phyloP scores from a whole-genome alignment of 306 rosid genomes.

The Amphicarpaea edgeworthii region DNA sequence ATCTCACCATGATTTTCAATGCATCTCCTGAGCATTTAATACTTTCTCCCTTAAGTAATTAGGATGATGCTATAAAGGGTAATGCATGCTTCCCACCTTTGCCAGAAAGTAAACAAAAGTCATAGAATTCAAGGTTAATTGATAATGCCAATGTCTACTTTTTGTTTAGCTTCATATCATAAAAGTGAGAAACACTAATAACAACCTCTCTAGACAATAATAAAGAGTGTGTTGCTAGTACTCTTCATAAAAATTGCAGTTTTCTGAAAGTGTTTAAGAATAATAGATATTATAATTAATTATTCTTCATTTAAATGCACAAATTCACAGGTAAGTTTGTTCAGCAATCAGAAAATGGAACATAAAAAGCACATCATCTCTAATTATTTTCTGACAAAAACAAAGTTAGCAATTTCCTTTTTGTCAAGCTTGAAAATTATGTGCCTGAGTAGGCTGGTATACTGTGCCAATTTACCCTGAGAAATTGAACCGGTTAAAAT shows the following conservation, averaged over 20 bases:
- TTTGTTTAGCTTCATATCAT: background rate
- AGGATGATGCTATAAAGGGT: background rate
- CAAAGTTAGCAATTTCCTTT: conserved; percentile 6
- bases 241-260: background rate
- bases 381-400: conserved; percentile 22
- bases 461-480: conserved; percentile 14
- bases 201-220: background rate
- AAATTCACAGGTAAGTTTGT: background rate
- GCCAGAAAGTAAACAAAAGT: background rate
- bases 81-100: background rate
- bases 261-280: background rate
- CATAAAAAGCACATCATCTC: conserved; percentile 3
- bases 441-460: conserved; percentile 30
- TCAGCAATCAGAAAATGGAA: conserved; percentile 12
- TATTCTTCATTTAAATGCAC: conserved; percentile 25
- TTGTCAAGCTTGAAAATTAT: conserved; percentile 28
- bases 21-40: conserved; percentile 1
- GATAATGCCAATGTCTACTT: background rate
- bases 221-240: background rate
- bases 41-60: background rate
- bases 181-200: background rate
- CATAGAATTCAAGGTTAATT: background rate
- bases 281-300: background rate
- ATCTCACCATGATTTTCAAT: background rate
- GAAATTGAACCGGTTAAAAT: background rate